Base-by-base conservation (phyloP, 2,329 filamentous ascomycete genomes). In the Xylariaceae sp. region DNA sequence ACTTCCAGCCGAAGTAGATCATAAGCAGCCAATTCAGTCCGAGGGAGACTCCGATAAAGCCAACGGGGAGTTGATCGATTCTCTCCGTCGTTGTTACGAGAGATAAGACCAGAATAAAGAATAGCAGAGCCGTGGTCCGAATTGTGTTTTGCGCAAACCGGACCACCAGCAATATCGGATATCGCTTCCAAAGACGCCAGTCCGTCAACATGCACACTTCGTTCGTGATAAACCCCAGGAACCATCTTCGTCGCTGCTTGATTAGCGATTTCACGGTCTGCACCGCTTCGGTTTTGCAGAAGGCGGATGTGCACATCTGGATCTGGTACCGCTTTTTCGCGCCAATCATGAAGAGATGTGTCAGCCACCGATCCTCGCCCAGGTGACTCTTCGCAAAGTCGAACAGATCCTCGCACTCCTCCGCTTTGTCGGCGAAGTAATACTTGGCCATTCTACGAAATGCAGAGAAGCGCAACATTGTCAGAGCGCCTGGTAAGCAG, bases 181-280 rank as follows among this genome's bases (percentile, higher is more conserved):
- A 97, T 48, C 89, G 83, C 69, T 82, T 88, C 92, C 92, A 97
- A 26, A 97, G 78, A 55, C 94, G 84, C 71, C 88, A 84, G 72
- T 97, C 92, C 1, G 94, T 97, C 74, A 99, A 77, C 94, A 97
- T 96, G 74, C 92, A 96, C 7, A 91, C 92, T 70, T 97, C 92
- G 70, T 99, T 99, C 15, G 92, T 96, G 73, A 97, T 92, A 72
- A 96, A 96, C 29, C 92, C 92, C 41, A 97, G 78, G 70, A 97
- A 97, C 94, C 94, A 99, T 67, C 94, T 83, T 51, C 92, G 86
- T 56, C 94, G 86, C 75, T 99, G 94, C 77, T 97, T 96, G 69
- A 96, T 79, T 44, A 99, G 80, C 63, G 88, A 91, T 53, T 75
- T 75, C 71, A 92, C 92, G 2, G 87, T 91, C 72, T 96, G 91